A percentile compares a stretch with the other conserved stretches of the same genome.
phyloP scores from a whole-genome alignment of 2,329 filamentous ascomycete species.

The Ophiostoma piceae region DNA sequence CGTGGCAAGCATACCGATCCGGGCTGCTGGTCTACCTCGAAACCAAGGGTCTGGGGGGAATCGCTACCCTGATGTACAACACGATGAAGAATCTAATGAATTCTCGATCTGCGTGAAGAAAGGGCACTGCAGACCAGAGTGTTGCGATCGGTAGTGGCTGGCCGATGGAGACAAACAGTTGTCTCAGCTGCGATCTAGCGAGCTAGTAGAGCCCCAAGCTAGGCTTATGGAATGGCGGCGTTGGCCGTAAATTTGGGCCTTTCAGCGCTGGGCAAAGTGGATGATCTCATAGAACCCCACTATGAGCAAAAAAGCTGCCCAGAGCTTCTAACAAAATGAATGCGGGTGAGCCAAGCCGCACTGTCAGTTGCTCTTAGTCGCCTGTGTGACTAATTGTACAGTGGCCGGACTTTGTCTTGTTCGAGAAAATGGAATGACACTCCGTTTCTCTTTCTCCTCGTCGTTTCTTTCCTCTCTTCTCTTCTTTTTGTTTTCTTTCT shows the following conservation, averaged over 20 bases:
- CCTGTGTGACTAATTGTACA: not conserved
- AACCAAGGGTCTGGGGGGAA: constrained; percentile 56
- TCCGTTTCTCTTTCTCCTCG: not conserved
- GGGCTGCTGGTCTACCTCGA: constrained; percentile 66
- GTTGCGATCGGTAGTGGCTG: not conserved
- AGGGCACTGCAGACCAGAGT: not conserved
- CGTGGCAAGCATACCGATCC: constrained; percentile 70
- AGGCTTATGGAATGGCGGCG: not conserved
- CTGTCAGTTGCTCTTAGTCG: not conserved
- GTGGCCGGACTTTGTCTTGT: not conserved
- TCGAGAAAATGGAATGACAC: not conserved
- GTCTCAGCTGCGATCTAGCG: constrained; percentile 2
- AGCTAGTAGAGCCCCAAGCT: not conserved
- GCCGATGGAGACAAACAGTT: not conserved
- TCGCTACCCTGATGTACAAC: constrained; percentile 68
- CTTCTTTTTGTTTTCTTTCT: not conserved
- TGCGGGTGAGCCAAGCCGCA: not conserved
- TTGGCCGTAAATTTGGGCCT: not conserved
- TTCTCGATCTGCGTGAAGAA: constrained; percentile 27
- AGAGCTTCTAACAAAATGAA: not conserved
- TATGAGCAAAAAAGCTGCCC: constrained; percentile 19
- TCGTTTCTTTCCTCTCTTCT: not conserved
- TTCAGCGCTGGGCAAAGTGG: constrained; percentile 1
- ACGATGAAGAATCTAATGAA: constrained; percentile 72
- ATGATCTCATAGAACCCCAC: constrained; percentile 19